A percentile compares a stretch with the other conserved stretches of the same genome.
These are phyloP conservation scores for Mucor sp. DNA, from an alignment of 371 early-diverging fungal genomes.

Conservation along the genomic window DNA sequence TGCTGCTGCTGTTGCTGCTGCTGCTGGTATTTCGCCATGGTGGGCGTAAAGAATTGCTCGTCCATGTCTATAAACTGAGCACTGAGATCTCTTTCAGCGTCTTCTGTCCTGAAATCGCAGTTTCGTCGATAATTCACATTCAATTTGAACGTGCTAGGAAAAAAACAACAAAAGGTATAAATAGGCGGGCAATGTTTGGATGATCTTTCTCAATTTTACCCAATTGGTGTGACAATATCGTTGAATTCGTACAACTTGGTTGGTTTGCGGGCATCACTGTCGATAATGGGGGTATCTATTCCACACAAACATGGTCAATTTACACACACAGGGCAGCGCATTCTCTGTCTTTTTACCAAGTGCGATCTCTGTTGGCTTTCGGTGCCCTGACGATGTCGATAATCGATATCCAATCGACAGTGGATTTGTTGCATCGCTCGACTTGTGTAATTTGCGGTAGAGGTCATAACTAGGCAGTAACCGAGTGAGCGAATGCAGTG, in stretches of 20 bases:
- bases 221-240: constrained; percentile 75
- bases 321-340: background rate
- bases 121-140: constrained; percentile 80
- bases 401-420: constrained; percentile 72
- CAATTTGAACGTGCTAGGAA: constrained; percentile 73
- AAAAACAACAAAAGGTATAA: background rate
- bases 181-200: background rate
- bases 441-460: constrained; percentile 44
- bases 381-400: constrained; percentile 35
- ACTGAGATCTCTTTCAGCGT: constrained; percentile 46
- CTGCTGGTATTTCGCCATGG: constrained; percentile 56
- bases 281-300: constrained; percentile 51
- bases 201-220: constrained; percentile 33
- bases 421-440: constrained; percentile 39
- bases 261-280: constrained; percentile 53
- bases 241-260: constrained; percentile 66
- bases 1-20: background rate
- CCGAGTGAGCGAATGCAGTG: constrained; percentile 75
- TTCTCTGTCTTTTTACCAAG: constrained; percentile 42
- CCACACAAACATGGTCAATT: background rate
- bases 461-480: constrained; percentile 76
- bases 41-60: constrained; percentile 43
- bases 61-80: constrained; percentile 45
- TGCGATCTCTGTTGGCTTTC: constrained; percentile 51
- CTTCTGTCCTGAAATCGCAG: constrained; percentile 77